Percentiles rank a stretch among this genome's conserved stretches.
These are phyloP conservation scores for Mycosphaerella sp. DNA, from an alignment of 2,329 filamentous ascomycete species.

Conservation along the genomic window DNA sequence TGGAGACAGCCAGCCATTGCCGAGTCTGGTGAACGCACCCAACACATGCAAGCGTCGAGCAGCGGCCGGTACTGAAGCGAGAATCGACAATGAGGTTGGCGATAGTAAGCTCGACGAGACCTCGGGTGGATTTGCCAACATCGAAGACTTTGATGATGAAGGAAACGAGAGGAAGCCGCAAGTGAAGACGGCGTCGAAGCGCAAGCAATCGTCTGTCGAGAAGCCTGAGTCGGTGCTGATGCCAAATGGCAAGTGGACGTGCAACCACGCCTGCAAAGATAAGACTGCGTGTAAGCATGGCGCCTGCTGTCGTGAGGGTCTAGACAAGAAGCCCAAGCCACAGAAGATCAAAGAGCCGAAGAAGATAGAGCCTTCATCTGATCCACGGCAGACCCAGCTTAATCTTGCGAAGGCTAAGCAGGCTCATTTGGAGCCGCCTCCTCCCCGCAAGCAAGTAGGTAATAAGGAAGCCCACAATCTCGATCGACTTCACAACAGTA, in stretches of 20 bases:
- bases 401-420: slow-evolving; percentile 19
- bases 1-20: slow-evolving; percentile 5
- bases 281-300: slow-evolving; percentile 58
- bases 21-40: slow-evolving; percentile 15
- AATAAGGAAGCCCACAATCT: slow-evolving; percentile 19
- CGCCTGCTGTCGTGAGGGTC: slow-evolving; percentile 61
- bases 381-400: slow-evolving; percentile 30
- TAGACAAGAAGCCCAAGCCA: slow-evolving; percentile 55
- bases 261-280: slow-evolving; percentile 63
- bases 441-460: slow-evolving; percentile 4
- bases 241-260: slow-evolving; percentile 65
- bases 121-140: slow-evolving; percentile 43
- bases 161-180: slow-evolving; percentile 8
- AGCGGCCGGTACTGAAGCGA: slow-evolving; percentile 7
- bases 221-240: slow-evolving; percentile 46
- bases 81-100: slow-evolving; percentile 38
- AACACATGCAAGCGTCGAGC: slow-evolving; percentile 26
- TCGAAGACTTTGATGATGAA: slow-evolving; percentile 46
- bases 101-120: slow-evolving; percentile 50
- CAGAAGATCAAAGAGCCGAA: slow-evolving; percentile 37
- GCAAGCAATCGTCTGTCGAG: slow-evolving; percentile 5
- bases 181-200: slow-evolving; percentile 3
- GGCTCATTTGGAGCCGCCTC: background rate
- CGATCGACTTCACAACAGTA: slow-evolving; percentile 23
- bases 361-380: slow-evolving; percentile 23